phyloP scores from a whole-genome alignment of 352 stramenopile genomes.

The Elongisporangium prolatum region DNA sequence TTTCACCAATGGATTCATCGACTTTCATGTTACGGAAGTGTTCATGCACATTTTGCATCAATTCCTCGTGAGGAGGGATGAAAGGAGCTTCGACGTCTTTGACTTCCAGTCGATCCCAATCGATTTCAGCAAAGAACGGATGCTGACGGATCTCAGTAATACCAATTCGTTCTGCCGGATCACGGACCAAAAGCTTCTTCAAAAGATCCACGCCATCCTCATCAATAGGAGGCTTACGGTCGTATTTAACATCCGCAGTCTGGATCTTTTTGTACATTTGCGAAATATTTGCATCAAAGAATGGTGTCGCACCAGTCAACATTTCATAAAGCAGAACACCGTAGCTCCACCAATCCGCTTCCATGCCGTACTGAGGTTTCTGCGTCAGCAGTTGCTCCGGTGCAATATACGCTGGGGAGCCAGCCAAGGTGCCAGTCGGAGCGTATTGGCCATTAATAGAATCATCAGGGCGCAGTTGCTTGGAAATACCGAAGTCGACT shows the following conservation, averaged over 20 bases:
- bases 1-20: conserved; percentile 70
- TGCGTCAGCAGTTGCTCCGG: conserved; percentile 80
- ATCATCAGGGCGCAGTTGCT: conserved; percentile 49
- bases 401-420: conserved; percentile 83
- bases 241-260: conserved; percentile 81
- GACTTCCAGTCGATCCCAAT: conserved; percentile 67
- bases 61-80: conserved; percentile 67
- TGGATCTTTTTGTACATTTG: conserved; percentile 90
- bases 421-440: conserved; percentile 64
- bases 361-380: conserved; percentile 83
- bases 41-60: conserved; percentile 87
- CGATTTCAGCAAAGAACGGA: conserved; percentile 63
- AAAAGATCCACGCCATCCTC: conserved; percentile 64
- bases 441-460: conserved; percentile 39
- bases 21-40: conserved; percentile 90
- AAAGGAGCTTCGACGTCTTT: conserved; percentile 83
- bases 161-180: conserved; percentile 59
- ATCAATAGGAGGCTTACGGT: conserved; percentile 60
- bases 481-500: conserved; percentile 90
- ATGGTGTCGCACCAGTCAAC: conserved; percentile 84
- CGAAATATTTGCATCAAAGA: conserved; percentile 82
- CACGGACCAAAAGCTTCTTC: conserved; percentile 70
- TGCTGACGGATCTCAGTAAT: conserved; percentile 59
- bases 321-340: conserved; percentile 90
- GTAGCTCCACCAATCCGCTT: conserved; percentile 90